Percentiles rank a stretch among this genome's conserved stretches.
Conservation (phyloP, 208 protist species). For the Leishmania gerbilli region DNA sequence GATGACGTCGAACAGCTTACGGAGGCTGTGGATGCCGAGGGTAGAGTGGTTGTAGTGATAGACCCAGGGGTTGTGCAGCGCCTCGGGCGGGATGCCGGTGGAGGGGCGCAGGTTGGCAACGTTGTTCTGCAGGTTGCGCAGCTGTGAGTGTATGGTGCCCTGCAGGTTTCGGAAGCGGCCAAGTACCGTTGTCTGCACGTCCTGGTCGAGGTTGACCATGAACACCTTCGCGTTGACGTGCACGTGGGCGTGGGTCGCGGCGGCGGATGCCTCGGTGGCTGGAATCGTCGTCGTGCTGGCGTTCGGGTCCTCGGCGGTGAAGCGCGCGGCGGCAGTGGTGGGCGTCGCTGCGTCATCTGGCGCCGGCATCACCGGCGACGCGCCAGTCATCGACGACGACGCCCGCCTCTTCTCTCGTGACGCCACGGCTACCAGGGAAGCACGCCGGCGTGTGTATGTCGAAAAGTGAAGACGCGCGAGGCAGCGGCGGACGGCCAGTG, state of each 20-base stretch:
- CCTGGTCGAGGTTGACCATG: conserved; percentile 21
- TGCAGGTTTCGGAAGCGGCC: conserved; percentile 29
- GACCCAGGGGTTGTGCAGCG: conserved; percentile 14
- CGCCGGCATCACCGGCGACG: neutral
- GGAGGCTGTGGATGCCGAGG: conserved; percentile 40
- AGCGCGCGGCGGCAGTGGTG: neutral
- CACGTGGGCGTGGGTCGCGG: neutral
- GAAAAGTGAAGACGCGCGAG: no score
- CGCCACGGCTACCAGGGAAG: neutral
- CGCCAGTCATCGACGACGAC: neutral
- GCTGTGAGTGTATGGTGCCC: conserved; percentile 27
- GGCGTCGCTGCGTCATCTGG: neutral
- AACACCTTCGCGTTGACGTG: conserved; percentile 10
- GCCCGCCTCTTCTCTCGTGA: neutral
- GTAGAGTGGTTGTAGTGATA: conserved; percentile 30
- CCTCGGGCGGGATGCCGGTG: neutral
- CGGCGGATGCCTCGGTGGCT: conserved; percentile 10
- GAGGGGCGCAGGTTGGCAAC: conserved; percentile 32
- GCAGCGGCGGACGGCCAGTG: neutral
- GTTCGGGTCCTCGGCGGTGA: neutral
- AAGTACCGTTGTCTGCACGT: conserved; percentile 15
- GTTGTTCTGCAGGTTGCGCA: conserved; percentile 37
- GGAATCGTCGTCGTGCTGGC: neutral
- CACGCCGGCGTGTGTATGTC: neutral
- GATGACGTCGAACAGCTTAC: conserved; percentile 50